Percentiles rank a stretch among this genome's conserved stretches.
Conservation (phyloP, 1,284 basidiomycete genomes). For the Amylostereum chailletii region DNA sequence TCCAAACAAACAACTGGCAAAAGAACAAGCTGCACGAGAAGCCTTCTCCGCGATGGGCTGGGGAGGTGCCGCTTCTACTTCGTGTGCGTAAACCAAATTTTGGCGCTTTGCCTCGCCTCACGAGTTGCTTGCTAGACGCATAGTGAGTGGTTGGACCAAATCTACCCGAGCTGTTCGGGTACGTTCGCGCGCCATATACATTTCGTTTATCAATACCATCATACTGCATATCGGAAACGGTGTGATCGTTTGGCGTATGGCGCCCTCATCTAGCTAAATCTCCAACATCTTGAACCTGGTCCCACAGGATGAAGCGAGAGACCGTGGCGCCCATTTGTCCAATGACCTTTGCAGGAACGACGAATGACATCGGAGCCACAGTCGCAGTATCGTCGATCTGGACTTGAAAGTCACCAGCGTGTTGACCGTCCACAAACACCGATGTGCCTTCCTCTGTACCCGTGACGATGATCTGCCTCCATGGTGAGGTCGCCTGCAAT, state of each 20-base stretch:
- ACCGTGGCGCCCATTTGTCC: slow-evolving; percentile 3
- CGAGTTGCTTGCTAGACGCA: no score
- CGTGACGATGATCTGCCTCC: slow-evolving; percentile 13
- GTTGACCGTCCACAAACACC: slow-evolving; percentile 14
- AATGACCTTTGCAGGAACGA: slow-evolving; percentile 15
- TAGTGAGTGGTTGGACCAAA: no score
- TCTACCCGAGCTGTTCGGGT: no score
- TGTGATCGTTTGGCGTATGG: no score
- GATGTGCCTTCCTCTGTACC: slow-evolving; percentile 17
- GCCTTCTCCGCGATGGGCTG: slow-evolving; percentile 68
- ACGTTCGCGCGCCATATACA: background rate
- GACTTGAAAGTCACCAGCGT: slow-evolving; percentile 16
- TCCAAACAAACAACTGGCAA: slow-evolving; percentile 60
- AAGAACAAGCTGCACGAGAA: slow-evolving; percentile 62
- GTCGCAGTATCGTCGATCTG: slow-evolving; percentile 14
- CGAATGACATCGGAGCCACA: slow-evolving; percentile 18
- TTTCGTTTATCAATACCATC: background rate
- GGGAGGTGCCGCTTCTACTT: slow-evolving; percentile 21
- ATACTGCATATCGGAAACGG: background rate
- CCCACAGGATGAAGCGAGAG: slow-evolving; percentile 13
- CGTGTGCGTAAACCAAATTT: background rate
- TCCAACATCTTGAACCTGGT: background rate
- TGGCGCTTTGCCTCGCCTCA: background rate
- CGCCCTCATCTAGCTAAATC: no score
- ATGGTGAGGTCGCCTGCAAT: background rate